Conservation (phyloP, 2,329 filamentous ascomycete species). For the Fusarium sp. region DNA sequence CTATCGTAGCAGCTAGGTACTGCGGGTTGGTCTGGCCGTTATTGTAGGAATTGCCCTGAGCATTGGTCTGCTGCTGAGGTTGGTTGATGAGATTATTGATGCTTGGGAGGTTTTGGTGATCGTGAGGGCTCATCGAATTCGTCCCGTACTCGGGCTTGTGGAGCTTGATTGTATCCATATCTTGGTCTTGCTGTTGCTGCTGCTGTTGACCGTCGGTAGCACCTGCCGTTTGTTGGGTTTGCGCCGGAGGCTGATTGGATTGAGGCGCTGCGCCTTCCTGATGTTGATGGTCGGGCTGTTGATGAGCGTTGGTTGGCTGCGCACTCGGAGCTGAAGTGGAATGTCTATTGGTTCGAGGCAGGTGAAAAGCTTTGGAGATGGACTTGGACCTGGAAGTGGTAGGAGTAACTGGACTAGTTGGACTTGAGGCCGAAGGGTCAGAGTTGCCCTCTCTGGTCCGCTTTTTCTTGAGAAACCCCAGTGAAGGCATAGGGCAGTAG, state of each 20-base stretch:
- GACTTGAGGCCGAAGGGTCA: slow-evolving; percentile 75
- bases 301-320: slow-evolving; percentile 27
- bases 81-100: slow-evolving; percentile 86
- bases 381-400: slow-evolving; percentile 61
- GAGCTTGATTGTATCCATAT: slow-evolving; percentile 47
- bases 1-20: slow-evolving; percentile 47
- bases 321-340: slow-evolving; percentile 44
- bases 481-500: slow-evolving; percentile 79
- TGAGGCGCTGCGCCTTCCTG: slow-evolving; percentile 38
- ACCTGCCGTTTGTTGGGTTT: slow-evolving; percentile 36
- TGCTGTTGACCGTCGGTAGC: slow-evolving; percentile 41
- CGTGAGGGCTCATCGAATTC: slow-evolving; percentile 49
- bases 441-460: slow-evolving; percentile 90
- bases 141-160: slow-evolving; percentile 44
- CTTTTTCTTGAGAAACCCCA: slow-evolving; percentile 98
- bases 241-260: slow-evolving; percentile 28
- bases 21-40: slow-evolving; percentile 42
- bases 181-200: slow-evolving; percentile 42
- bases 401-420: slow-evolving; percentile 72
- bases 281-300: slow-evolving; percentile 37
- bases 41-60: slow-evolving; percentile 51
- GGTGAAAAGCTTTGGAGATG: slow-evolving; percentile 60
- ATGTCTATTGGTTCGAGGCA: slow-evolving; percentile 51
- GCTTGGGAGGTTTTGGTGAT: slow-evolving; percentile 78
- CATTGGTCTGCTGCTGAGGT: slow-evolving; percentile 54